Conservation (phyloP, 2,329 filamentous ascomycete genomes). For the Chaetoscypha palmicola region DNA sequence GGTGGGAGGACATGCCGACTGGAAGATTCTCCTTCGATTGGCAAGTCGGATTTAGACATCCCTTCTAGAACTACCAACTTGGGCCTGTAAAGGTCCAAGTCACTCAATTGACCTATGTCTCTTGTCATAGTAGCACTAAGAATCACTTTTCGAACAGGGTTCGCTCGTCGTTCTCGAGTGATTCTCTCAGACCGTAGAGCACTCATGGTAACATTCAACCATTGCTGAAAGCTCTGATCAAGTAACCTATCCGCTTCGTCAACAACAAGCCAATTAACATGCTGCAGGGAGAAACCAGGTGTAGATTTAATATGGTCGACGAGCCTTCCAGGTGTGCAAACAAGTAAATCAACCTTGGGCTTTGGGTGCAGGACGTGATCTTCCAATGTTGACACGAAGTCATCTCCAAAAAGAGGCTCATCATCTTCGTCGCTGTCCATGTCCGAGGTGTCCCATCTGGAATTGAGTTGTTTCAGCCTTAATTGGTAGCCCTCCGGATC, state of each 20-base stretch:
- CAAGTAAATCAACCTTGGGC: slow-evolving; percentile 77
- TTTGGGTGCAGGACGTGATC: slow-evolving; percentile 58
- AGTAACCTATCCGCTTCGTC: slow-evolving; percentile 92
- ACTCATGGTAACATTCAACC: slow-evolving; percentile 66
- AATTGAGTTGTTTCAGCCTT: slow-evolving; percentile 33
- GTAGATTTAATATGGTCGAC: slow-evolving; percentile 87
- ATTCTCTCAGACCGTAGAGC: slow-evolving; percentile 34
- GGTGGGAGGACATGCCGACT: slow-evolving; percentile 55
- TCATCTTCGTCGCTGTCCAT: slow-evolving; percentile 38
- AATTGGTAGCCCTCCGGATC: slow-evolving; percentile 53
- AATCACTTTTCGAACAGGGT: slow-evolving; percentile 66
- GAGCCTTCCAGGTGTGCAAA: slow-evolving; percentile 85
- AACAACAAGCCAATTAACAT: slow-evolving; percentile 81
- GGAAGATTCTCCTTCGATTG: slow-evolving; percentile 30
- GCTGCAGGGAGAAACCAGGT: slow-evolving; percentile 68
- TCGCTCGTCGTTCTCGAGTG: slow-evolving; percentile 10
- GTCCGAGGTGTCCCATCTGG: slow-evolving; percentile 41
- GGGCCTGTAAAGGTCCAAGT: slow-evolving; percentile 65
- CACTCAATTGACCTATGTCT: slow-evolving; percentile 72
- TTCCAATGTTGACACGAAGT: slow-evolving; percentile 38
- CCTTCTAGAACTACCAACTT: slow-evolving; percentile 68
- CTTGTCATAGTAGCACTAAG: slow-evolving; percentile 89
- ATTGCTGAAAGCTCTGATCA: slow-evolving; percentile 87
- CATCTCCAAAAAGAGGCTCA: slow-evolving; percentile 29
- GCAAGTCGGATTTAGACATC: slow-evolving; percentile 21